Evolutionary conservation across 2,329 filamentous ascomycete genomes (phyloP).

Genomic region (Pseudocercospora crystallina): DNA sequence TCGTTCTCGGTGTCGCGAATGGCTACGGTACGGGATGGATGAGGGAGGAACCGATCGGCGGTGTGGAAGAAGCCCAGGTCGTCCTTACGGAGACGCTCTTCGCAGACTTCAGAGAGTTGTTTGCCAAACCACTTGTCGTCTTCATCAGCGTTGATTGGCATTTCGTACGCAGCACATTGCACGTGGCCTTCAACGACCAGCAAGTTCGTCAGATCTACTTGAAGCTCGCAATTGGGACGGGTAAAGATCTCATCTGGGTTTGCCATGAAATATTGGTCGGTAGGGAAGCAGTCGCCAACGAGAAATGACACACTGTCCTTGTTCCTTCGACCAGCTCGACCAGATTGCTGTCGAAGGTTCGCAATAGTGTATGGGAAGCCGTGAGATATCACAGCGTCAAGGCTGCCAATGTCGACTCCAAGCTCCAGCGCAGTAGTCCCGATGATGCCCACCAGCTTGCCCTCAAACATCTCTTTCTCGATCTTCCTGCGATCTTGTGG

Average conservation of each 20-base stretch:
- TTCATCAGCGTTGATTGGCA: constrained; percentile 78
- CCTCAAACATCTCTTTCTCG: constrained; percentile 95
- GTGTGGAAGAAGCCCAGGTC: constrained; percentile 83
- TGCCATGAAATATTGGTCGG: constrained; percentile 95
- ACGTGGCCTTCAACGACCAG: constrained; percentile 90
- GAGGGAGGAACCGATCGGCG: constrained; percentile 81
- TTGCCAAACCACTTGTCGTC: constrained; percentile 78
- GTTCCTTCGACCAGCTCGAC: constrained; percentile 85
- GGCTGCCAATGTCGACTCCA: constrained; percentile 88
- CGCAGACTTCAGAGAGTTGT: constrained; percentile 68
- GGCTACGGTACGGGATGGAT: constrained; percentile 77
- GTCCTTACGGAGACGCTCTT: constrained; percentile 72
- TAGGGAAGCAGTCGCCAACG: constrained; percentile 83
- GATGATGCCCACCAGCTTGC: constrained; percentile 87
- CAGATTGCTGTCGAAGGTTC: constrained; percentile 91
- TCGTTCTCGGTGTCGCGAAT: constrained; percentile 88
- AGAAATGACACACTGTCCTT: constrained; percentile 90
- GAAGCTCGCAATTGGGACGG: constrained; percentile 82
- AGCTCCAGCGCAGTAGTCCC: constrained; percentile 91
- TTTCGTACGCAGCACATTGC: constrained; percentile 92
- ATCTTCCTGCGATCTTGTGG: constrained; percentile 84
- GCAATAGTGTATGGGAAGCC: constrained; percentile 96
- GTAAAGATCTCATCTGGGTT: constrained; percentile 94
- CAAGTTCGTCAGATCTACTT: constrained; percentile 89
- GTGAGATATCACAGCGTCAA: constrained; percentile 91